Evolutionary conservation across 208 protist species (phyloP).

Genomic region (Crithidia brevicula): DNA sequence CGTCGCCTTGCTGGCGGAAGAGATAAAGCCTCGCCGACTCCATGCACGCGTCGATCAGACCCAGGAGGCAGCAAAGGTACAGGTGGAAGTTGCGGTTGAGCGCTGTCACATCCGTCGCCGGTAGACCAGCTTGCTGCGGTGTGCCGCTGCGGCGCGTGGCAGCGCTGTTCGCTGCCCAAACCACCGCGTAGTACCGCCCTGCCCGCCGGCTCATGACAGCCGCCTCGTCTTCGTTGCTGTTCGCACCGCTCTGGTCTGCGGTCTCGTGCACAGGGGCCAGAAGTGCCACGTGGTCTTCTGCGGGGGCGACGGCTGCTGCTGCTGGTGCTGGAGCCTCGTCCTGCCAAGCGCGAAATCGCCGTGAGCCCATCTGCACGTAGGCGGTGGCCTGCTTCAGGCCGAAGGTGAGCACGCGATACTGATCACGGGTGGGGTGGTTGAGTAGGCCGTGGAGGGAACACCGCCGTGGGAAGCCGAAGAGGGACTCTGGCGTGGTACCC

Average conservation of each 20-base stretch:
- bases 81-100: slow-evolving; percentile 26
- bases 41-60: slow-evolving; percentile 40
- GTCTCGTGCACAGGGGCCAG: not conserved
- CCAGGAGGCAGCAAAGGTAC: slow-evolving; percentile 41
- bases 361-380: slow-evolving; percentile 56
- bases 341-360: slow-evolving; percentile 24
- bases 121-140: not conserved
- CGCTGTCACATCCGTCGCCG: not conserved
- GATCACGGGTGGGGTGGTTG: slow-evolving; percentile 44
- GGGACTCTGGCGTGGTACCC: slow-evolving; percentile 34
- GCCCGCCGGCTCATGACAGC: not conserved
- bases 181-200: slow-evolving; percentile 25
- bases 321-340: not conserved
- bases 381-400: slow-evolving; percentile 73
- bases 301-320: not conserved
- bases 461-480: slow-evolving; percentile 64
- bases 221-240: not conserved
- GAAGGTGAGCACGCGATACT: slow-evolving; percentile 66
- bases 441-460: slow-evolving; percentile 52
- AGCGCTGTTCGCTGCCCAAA: slow-evolving; percentile 22
- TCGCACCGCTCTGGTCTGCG: not conserved
- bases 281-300: not conserved
- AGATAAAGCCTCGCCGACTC: slow-evolving; percentile 43
- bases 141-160: too few species aligned
- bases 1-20: slow-evolving; percentile 44